Percentiles rank a stretch among this genome's conserved stretches.
phyloP scores from a whole-genome alignment of 192 early-diverging fungal species.

The Dissophora globulifera region DNA sequence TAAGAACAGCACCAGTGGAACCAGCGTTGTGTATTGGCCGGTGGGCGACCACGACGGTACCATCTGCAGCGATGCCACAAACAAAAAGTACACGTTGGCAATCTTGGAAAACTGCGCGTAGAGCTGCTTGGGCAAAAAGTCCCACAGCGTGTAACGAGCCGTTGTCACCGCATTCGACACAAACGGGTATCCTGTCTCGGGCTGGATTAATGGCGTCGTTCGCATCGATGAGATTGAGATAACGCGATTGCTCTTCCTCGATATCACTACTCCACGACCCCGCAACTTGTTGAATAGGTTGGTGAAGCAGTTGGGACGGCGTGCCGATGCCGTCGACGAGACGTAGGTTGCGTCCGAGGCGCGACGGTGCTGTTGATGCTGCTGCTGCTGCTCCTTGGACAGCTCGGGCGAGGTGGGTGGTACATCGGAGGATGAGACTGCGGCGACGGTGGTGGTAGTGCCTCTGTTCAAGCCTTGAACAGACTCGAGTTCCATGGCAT shows the following conservation, averaged over 20 bases:
- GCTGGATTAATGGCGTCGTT: conserved; percentile 48
- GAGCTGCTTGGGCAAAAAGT: conserved; percentile 72
- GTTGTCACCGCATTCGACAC: conserved; percentile 71
- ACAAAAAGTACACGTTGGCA: conserved; percentile 76
- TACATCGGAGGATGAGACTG: too few species aligned
- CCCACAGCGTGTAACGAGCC: conserved; percentile 66
- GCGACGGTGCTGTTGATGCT: conserved; percentile 13
- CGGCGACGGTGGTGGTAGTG: background rate
- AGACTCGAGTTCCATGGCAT: conserved; percentile 35
- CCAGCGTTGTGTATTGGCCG: conserved; percentile 80
- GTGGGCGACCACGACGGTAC: conserved; percentile 80
- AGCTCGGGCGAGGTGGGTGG: too few species aligned
- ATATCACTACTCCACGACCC: conserved; percentile 16
- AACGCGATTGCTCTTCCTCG: conserved; percentile 13
- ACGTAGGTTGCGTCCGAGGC: background rate
- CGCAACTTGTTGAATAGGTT: conserved; percentile 9
- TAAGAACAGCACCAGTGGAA: conserved; percentile 80
- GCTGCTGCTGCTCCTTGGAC: background rate
- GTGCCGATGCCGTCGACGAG: too few species aligned
- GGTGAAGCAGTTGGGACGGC: conserved; percentile 13
- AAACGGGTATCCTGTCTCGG: conserved; percentile 58
- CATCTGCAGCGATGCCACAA: conserved; percentile 67
- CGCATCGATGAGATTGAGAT: conserved; percentile 40
- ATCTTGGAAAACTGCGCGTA: conserved; percentile 75
- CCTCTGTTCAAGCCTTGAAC: conserved; percentile 4